phyloP scores from a whole-genome alignment of 345 rosid species.

The Eucalyptus globulus region DNA sequence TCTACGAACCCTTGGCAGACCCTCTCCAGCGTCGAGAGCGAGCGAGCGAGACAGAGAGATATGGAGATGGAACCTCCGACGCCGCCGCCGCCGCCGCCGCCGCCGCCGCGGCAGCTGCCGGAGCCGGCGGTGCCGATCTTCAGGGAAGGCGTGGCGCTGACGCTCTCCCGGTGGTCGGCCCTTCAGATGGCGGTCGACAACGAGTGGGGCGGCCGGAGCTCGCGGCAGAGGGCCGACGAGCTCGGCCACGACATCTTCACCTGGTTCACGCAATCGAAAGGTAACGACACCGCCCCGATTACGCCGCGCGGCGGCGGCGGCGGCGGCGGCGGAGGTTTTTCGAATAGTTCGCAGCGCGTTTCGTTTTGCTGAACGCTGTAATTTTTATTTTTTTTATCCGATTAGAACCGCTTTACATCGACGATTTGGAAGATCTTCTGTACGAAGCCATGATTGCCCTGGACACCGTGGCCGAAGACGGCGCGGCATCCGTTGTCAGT shows the following conservation, averaged over 20 bases:
- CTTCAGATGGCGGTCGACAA: conserved; percentile 74
- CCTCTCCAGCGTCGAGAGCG: background rate
- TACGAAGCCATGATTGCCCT: conserved; percentile 49
- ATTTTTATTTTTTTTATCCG: background rate
- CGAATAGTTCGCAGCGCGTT: background rate
- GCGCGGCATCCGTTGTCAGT: background rate
- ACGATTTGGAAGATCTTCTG: conserved; percentile 54
- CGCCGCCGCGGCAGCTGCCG: background rate
- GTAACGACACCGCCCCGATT: background rate
- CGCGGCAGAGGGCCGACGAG: conserved; percentile 36
- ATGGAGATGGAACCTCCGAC: background rate
- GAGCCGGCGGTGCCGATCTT: conserved; percentile 12
- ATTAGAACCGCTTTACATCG: conserved; percentile 58
- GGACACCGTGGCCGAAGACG: conserved; percentile 63
- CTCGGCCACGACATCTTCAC: conserved; percentile 31
- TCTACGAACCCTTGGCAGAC: background rate
- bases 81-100: background rate
- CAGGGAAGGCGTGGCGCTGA: conserved; percentile 47
- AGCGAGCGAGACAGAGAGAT: background rate
- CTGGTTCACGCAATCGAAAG: conserved; percentile 44
- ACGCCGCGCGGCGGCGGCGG: no score
- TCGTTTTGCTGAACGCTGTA: background rate
- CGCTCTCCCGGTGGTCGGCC: conserved; percentile 76
- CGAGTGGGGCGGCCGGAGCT: conserved; percentile 79
- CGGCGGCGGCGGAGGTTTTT: background rate